Evolutionary conservation across 768 basidiomycete genomes (phyloP), one percentile per base, ranked within the genome.

Genomic region (Amanita inopinata): DNA sequence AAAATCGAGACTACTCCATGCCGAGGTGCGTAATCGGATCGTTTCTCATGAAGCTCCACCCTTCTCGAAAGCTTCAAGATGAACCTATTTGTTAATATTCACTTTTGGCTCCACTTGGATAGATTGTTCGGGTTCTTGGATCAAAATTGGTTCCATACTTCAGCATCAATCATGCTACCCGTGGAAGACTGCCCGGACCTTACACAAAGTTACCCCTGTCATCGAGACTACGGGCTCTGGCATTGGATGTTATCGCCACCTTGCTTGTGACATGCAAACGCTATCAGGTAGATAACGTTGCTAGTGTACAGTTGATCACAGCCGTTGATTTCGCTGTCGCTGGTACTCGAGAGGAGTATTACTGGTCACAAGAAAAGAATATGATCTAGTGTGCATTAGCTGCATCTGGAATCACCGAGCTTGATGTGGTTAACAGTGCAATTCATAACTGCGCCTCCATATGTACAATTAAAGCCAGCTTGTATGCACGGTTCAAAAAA

Each of bases 61-160:
- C 12, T 43, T 22, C 24, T 17, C 6, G 27, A n/a, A n/a, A n/a
- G n/a, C n/a, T n/a, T 28, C 27, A 7, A n/a, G 27, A 6, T 15
- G 7, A 35, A 6, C 15, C 12, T 17, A 7, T 20, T 35, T 35
- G 6, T 35, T 14, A 7, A 7, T 44, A n/a, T 14, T 38, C 20
- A 15, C 18, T n/a, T 40, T 9, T n/a, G 17, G 1, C 22, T 4
- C 9, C 5, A 27, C 27, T 32, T 15, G 8, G 33, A 23, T 58
- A 81, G 80, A 58, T 65, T n/a, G 56, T 76, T 49, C 35, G 61
- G 28, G 53, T 65, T 33, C 59, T 90, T 36, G 66, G 69, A 46
- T 68, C 75, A 12, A 77, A 82, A 17, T 65, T 94, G 5, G 61
- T 71, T 7, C 90, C 91, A 14, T 96, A 79, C 62, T 97, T 96